Conservation (phyloP, 495 filamentous ascomycete genomes). For the Xylaria grammica region DNA sequence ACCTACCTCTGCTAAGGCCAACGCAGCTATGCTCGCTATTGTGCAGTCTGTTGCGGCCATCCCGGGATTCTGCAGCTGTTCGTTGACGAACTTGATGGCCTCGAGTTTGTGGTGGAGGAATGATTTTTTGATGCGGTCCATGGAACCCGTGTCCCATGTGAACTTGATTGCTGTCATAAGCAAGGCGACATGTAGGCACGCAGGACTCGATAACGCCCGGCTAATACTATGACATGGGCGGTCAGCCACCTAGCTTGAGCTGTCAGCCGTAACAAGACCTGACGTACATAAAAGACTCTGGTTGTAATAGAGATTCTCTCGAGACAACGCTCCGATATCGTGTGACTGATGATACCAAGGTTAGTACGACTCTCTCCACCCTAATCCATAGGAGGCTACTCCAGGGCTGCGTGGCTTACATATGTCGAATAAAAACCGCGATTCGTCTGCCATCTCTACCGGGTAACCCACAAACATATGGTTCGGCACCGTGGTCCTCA, state of each 20-base stretch:
- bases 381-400: not conserved
- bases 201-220: slow-evolving; percentile 24
- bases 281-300: slow-evolving; percentile 20
- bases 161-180: slow-evolving; percentile 31
- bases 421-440: slow-evolving; percentile 24
- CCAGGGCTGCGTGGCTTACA: slow-evolving; percentile 10
- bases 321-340: slow-evolving; percentile 24
- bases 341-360: slow-evolving; percentile 8
- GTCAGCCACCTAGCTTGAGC: not conserved
- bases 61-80: slow-evolving; percentile 22
- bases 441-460: slow-evolving; percentile 25
- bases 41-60: slow-evolving; percentile 20
- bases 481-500: slow-evolving; percentile 24
- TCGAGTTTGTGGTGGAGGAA: slow-evolving; percentile 35
- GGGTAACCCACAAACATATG: slow-evolving; percentile 25
- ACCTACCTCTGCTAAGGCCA: slow-evolving; percentile 23
- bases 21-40: slow-evolving; percentile 24
- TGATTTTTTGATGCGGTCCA: slow-evolving; percentile 25
- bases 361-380: slow-evolving; percentile 1
- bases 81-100: slow-evolving; percentile 31
- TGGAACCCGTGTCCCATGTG: slow-evolving; percentile 27
- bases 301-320: slow-evolving; percentile 19
- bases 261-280: not conserved
- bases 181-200: slow-evolving; percentile 24
- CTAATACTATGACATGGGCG: slow-evolving; percentile 14